Conservation (phyloP, 2,329 filamentous ascomycete genomes). For the Claviceps humidiphila region DNA sequence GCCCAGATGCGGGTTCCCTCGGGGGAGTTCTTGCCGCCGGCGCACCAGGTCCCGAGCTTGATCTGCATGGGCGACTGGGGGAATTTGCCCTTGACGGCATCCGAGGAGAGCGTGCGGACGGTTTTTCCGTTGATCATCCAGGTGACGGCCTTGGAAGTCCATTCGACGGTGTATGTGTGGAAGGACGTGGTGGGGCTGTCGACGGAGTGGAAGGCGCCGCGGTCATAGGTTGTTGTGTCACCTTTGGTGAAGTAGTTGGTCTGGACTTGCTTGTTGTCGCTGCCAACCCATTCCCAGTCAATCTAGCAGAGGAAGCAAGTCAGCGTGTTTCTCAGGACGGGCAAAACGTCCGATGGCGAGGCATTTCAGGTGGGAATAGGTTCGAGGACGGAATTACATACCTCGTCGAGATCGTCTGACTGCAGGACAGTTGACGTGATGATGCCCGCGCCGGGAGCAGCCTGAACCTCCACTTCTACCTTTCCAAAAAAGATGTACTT, state of each 20-base stretch:
- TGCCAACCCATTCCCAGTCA: slow-evolving; percentile 73
- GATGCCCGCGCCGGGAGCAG: slow-evolving; percentile 69
- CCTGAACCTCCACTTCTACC: slow-evolving; percentile 66
- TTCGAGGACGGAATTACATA: slow-evolving; percentile 1
- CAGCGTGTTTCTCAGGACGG: background rate
- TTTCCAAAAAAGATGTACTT: slow-evolving; percentile 97
- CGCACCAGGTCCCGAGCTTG: slow-evolving; percentile 56
- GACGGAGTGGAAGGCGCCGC: slow-evolving; percentile 48
- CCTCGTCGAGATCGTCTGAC: slow-evolving; percentile 68
- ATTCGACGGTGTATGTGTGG: slow-evolving; percentile 57
- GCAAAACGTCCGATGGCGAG: too few species aligned
- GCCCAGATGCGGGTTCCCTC: slow-evolving; percentile 61
- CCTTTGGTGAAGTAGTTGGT: slow-evolving; percentile 77
- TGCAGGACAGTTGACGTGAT: slow-evolving; percentile 84
- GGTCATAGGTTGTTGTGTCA: slow-evolving; percentile 54
- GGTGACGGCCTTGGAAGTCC: slow-evolving; percentile 48
- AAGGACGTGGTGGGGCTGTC: slow-evolving; percentile 31
- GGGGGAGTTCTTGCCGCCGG: slow-evolving; percentile 41
- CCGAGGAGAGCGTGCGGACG: slow-evolving; percentile 48
- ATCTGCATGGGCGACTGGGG: slow-evolving; percentile 64
- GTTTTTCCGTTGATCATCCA: slow-evolving; percentile 52
- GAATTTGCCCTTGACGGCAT: slow-evolving; percentile 43
- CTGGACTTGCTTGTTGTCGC: slow-evolving; percentile 55
- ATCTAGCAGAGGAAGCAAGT: slow-evolving; percentile 33
- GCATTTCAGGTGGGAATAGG: too few species aligned